phyloP scores from a whole-genome alignment of 768 basidiomycete genomes.

The Suillus subluteus region DNA sequence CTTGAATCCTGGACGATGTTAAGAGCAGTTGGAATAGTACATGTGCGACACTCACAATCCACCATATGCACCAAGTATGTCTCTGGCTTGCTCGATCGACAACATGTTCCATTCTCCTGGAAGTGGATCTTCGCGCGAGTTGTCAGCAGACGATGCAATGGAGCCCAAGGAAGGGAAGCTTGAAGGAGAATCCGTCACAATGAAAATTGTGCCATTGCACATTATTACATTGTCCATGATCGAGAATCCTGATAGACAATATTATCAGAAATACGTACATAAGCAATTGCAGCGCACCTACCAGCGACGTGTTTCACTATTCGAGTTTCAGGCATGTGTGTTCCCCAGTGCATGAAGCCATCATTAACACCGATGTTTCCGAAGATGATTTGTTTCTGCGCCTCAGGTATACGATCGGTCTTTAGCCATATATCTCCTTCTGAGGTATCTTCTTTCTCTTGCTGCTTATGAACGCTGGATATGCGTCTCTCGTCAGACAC shows the following conservation, averaged over 20 bases:
- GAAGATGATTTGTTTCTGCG: conserved; percentile 23
- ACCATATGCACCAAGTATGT: conserved; percentile 54
- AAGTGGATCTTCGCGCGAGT: conserved; percentile 44
- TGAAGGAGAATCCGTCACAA: conserved; percentile 69
- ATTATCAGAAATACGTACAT: conserved; percentile 6
- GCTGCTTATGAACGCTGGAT: conserved; percentile 54
- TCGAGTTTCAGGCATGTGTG: conserved; percentile 56
- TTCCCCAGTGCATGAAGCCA: conserved; percentile 58
- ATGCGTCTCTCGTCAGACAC: conserved; percentile 63
- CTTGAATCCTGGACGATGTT: conserved; percentile 52
- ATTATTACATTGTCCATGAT: conserved; percentile 82
- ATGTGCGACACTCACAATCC: conserved; percentile 46
- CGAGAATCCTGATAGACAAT: conserved; percentile 66
- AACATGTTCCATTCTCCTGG: conserved; percentile 63
- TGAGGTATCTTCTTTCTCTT: conserved; percentile 38
- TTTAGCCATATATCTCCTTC: conserved; percentile 47
- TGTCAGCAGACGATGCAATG: conserved; percentile 47
- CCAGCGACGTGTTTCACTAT: conserved; percentile 70
- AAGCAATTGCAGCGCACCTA: conserved; percentile 30
- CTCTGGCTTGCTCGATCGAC: conserved; percentile 50
- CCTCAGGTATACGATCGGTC: conserved; percentile 36
- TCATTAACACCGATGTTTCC: conserved; percentile 46
- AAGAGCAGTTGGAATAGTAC: background rate
- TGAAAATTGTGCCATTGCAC: conserved; percentile 70
- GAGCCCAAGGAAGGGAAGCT: conserved; percentile 59